A percentile compares a stretch with the other conserved stretches of the same genome.
These are phyloP conservation scores for Nicotiana sylvestris DNA, from an alignment of 257 asterid genomes.

Conservation along the genomic window DNA sequence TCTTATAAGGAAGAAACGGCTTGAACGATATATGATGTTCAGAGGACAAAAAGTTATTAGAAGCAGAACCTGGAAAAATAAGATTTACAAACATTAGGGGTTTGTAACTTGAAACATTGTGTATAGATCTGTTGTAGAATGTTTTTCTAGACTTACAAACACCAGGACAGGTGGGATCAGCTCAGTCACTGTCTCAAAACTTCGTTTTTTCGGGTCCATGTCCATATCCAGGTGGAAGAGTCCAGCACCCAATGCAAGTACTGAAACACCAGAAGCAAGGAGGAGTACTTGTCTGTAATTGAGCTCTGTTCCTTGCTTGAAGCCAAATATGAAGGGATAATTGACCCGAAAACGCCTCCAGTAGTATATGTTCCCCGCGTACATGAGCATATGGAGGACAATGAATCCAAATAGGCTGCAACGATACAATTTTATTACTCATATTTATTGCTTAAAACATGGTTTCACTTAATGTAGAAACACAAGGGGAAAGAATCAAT, in stretches of 20 bases:
- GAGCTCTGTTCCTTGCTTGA: conserved; percentile 67
- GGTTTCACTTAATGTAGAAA: background rate
- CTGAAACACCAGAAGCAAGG: conserved; percentile 65
- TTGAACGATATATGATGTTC: conserved; percentile 66
- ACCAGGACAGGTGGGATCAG: conserved; percentile 59
- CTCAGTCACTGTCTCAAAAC: conserved; percentile 43
- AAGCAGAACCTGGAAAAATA: conserved; percentile 42
- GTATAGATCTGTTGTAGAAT: background rate
- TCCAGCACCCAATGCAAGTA: conserved; percentile 58
- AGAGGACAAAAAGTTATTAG: conserved; percentile 56
- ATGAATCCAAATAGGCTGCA: conserved; percentile 50
- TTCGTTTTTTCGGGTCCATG: conserved; percentile 46
- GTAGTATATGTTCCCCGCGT: too few species aligned
- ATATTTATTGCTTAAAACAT: background rate
- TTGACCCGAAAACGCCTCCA: conserved; percentile 46
- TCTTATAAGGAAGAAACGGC: conserved; percentile 57
- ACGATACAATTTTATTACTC: background rate
- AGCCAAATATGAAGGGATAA: conserved; percentile 73
- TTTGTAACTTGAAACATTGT: background rate
- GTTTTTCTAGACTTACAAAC: conserved; percentile 35
- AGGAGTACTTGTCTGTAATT: conserved; percentile 77
- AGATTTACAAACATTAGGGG: background rate
- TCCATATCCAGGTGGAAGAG: conserved; percentile 78
- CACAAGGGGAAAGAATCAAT: background rate
- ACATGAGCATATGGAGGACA: too few species aligned